Conservation (phyloP, 805 yeast species). For the Jamesozyma piceae region DNA sequence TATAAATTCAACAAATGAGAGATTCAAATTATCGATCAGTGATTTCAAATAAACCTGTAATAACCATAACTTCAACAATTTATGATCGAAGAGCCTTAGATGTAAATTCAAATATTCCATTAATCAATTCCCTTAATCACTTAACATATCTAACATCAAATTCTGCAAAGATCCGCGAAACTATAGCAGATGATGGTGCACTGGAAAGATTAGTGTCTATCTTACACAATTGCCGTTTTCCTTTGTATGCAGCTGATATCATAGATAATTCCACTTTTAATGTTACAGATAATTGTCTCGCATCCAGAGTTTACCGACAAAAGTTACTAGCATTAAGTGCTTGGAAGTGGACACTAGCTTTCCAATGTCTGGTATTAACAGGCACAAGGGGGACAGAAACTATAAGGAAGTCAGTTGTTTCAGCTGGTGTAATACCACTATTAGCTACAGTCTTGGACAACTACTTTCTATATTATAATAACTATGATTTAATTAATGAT, state of each 20-base stretch:
- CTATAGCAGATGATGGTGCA: slow-evolving; percentile 84
- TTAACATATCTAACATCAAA: slow-evolving; percentile 79
- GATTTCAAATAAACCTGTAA: slow-evolving; percentile 79
- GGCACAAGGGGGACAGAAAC: slow-evolving; percentile 90
- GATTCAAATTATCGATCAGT: slow-evolving; percentile 80
- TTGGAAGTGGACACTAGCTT: slow-evolving; percentile 95
- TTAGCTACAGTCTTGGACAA: slow-evolving; percentile 89
- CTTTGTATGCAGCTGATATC: slow-evolving; percentile 4
- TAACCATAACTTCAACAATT: slow-evolving; percentile 76
- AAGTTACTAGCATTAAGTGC: slow-evolving; percentile 50
- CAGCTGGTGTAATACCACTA: slow-evolving; percentile 85
- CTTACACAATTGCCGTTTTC: slow-evolving; percentile 62
- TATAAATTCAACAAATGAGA: slow-evolving; percentile 74
- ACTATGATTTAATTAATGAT: slow-evolving; percentile 26
- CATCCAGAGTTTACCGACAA: slow-evolving; percentile 26
- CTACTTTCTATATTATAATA: slow-evolving; percentile 41
- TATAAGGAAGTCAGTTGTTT: slow-evolving; percentile 76
- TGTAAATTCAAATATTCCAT: slow-evolving; percentile 78
- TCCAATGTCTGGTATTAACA: slow-evolving; percentile 82
- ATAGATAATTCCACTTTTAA: neutral
- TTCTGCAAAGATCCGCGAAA: slow-evolving; percentile 82
- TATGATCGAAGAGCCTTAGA: slow-evolving; percentile 91
- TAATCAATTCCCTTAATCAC: slow-evolving; percentile 86
- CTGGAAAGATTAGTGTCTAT: slow-evolving; percentile 80
- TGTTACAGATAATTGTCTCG: slow-evolving; percentile 4